Evolutionary conservation across 129 eudicot species (phyloP), one percentile per base, ranked within the genome.

Genomic region (Lactuca saligna): DNA sequence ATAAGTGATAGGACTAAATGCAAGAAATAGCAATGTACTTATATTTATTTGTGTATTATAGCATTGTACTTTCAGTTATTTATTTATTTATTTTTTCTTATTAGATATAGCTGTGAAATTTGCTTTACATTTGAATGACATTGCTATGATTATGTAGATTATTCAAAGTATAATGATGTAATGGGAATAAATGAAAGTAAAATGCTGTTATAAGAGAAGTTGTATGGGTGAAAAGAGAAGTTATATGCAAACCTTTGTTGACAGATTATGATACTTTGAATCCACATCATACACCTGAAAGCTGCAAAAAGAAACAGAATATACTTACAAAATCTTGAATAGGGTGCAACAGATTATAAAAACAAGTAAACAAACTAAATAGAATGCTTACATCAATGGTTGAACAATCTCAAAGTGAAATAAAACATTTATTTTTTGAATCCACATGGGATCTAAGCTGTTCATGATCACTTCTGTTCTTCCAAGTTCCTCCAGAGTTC

Each of bases 391-490:
- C 99, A 85, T 65, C 73, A 94, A 65, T 37, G 90, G 78, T 80
- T 94, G 99, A 42, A 90, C 88, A 61, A 79, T 83, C 82, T 94
- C 99, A 81, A 94, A 94, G 73, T 94, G 99, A 78, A 83, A 90
- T 15, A 81, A 68, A 29, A 85, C 72, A 74, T 71, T 75, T 14
- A 94, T 82, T 84, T 94, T 94, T 64, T 77, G 83, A 73, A 94
- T 94, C 97, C 97, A 94, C 41, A 44, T 50, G 51, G 99, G 99
- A 69, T 90, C 71, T 71, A 94, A 74, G 72, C 61, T 85, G 87
- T 94, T 90, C 97, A 94, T 81, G 78, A 94, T 85, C 65, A 94
- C 99, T 71, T 94, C 99, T 31, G 99, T 87, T 14, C 99, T 91
- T 34, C 99, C 99, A 80, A 94, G 77, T 82, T 94, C 96, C 71